A percentile compares a stretch with the other conserved stretches of the same genome.
Conservation (phyloP, 768 basidiomycete species). For the Suillus americanus region DNA sequence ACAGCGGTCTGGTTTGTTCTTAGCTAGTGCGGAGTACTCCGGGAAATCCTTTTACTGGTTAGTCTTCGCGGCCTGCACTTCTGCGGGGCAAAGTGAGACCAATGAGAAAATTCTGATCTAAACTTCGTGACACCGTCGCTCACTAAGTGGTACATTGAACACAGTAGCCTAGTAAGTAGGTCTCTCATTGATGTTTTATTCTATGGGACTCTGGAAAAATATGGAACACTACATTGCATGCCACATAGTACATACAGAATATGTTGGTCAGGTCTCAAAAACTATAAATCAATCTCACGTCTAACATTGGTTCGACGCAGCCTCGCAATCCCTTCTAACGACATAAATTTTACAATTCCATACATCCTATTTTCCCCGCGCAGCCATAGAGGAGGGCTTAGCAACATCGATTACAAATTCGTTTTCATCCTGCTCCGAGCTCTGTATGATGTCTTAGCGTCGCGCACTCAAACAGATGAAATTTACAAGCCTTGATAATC, state of each 20-base stretch:
- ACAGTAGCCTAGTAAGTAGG: no score
- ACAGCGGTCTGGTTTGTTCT: no score
- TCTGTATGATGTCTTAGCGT: neutral
- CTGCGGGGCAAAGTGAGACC: no score
- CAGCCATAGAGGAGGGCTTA: neutral
- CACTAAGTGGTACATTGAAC: no score
- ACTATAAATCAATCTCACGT: neutral
- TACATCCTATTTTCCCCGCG: neutral
- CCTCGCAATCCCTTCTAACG: neutral
- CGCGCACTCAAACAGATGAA: neutral
- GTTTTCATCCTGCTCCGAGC: neutral
- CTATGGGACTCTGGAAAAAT: no score
- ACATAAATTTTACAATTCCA: neutral
- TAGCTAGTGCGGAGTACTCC: no score
- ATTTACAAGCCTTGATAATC: neutral
- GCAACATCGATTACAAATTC: neutral
- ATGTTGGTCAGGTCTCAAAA: neutral
- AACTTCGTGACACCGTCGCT: no score
- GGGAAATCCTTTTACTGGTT: no score
- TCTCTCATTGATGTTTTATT: no score
- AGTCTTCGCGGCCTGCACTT: no score
- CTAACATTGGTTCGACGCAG: no score
- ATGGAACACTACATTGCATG: slow-evolving; percentile 47
- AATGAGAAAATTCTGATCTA: no score
- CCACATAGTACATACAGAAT: neutral